Evolutionary conservation across 768 basidiomycete genomes (phyloP).

Genomic region (Boletellus sp.): DNA sequence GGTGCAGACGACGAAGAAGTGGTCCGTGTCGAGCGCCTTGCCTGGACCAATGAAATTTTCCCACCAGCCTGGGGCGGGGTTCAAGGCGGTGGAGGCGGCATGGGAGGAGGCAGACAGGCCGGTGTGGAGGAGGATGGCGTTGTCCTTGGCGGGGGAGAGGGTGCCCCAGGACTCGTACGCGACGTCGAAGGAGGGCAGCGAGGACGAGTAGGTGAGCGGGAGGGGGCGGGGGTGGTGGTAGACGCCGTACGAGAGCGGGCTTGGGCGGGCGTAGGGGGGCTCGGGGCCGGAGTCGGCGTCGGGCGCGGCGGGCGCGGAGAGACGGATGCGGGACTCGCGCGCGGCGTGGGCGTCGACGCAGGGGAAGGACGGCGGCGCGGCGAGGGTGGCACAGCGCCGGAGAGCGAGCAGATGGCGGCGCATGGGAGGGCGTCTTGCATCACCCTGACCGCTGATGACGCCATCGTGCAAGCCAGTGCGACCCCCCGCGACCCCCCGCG

Average conservation of each 20-base stretch:
- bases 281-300: conserved; percentile 65
- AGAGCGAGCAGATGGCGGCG: background rate
- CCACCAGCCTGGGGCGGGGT: conserved; percentile 94
- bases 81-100: conserved; percentile 75
- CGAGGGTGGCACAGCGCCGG: background rate
- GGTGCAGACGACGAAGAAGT: conserved; percentile 91
- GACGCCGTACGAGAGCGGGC: conserved; percentile 64
- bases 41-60: conserved; percentile 97
- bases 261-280: conserved; percentile 78
- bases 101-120: conserved; percentile 96
- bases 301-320: too few species aligned
- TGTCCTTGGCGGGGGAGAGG: conserved; percentile 71
- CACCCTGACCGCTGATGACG: background rate
- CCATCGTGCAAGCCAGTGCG: background rate
- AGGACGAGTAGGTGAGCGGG: conserved; percentile 58
- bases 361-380: conserved; percentile 46
- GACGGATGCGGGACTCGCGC: conserved; percentile 53
- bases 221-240: conserved; percentile 64
- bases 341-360: conserved; percentile 82
- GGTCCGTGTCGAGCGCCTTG: conserved; percentile 87
- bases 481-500: background rate
- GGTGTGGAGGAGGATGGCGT: conserved; percentile 93
- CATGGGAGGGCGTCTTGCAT: background rate
- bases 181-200: conserved; percentile 70
- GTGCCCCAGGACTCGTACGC: conserved; percentile 99